Base-by-base conservation (phyloP, 2,329 filamentous ascomycete genomes). In the Cercospora janseana region DNA sequence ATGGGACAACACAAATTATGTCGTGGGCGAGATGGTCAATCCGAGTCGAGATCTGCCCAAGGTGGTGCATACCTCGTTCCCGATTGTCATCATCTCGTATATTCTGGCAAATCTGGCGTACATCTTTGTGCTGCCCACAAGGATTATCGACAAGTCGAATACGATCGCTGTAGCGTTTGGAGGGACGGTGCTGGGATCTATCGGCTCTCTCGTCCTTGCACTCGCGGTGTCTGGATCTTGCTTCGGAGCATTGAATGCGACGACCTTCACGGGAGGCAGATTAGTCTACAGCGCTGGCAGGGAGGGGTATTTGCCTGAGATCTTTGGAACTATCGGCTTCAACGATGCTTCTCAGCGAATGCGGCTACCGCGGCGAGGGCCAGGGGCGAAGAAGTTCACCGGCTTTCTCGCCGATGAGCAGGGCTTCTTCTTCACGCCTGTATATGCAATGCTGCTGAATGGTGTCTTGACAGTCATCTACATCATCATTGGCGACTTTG, bases 1-100 rank as follows among this genome's bases (percentile, higher is more conserved):
- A 23, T 98, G 93, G 93, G 93, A 98, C 67, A 98, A 98, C 69
- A 95, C 92, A 56, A 98, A 96, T 71, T 98, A 96, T 65, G 93
- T 98, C 5, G 90, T 94, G 0, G 93, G 91, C 62, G 93, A 98
- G 71, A 97, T 98, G 74, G 87, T 90, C 63, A 91, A 96, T 65
- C 89, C 93, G 0, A 80, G 81, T 40, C 84, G 90, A 56, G 93
- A 98, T 68, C 82, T 98, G 7, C 93, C 93, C 0, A 83, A 89
- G 16, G 91, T 96, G 20, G 95, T 98, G 50, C 93, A 98, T 72
- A 95, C 92, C 0, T 91, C 92, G 10, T 93, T 98, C 80, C 91
- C 93, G 2, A 75, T 96, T 35, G 92, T 98, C 51, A 97, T 98
- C 56, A 67, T 90, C 21, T 87, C 81, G 62, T 98, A 97, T 70